phyloP scores from a whole-genome alignment of 768 basidiomycete genomes.

The Pisolithus sp. region DNA sequence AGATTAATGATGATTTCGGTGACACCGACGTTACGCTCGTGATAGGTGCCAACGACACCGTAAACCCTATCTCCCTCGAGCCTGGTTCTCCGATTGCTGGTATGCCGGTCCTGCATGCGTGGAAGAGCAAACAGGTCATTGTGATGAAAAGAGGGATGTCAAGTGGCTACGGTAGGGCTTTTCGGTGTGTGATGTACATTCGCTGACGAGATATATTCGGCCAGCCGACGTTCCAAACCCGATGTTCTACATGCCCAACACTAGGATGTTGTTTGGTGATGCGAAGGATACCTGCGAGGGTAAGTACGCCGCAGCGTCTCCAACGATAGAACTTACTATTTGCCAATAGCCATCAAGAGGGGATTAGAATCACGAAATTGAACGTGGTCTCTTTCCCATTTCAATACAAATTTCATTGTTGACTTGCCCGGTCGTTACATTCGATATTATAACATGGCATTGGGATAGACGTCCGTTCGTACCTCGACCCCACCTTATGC shows the following conservation, averaged over 20 bases:
- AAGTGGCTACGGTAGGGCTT: slow-evolving; percentile 68
- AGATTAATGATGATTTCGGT: slow-evolving; percentile 87
- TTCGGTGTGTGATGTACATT: background rate
- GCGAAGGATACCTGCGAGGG: slow-evolving; percentile 89
- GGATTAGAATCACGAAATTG: slow-evolving; percentile 40
- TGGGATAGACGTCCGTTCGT: background rate
- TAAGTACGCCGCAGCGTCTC: slow-evolving; percentile 21
- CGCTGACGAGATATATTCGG: background rate
- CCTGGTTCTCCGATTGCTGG: slow-evolving; percentile 84
- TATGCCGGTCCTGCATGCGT: slow-evolving; percentile 88
- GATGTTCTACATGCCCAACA: slow-evolving; percentile 88
- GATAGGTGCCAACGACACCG: slow-evolving; percentile 89
- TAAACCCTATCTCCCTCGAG: slow-evolving; percentile 86
- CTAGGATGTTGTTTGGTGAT: slow-evolving; percentile 90
- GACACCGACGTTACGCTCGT: slow-evolving; percentile 88
- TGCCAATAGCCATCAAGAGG: slow-evolving; percentile 47
- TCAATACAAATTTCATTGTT: background rate
- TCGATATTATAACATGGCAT: background rate
- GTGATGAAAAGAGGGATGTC: slow-evolving; percentile 93
- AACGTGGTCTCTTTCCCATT: background rate
- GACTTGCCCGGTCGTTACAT: background rate
- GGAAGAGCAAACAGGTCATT: slow-evolving; percentile 89
- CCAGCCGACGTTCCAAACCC: slow-evolving; percentile 88
- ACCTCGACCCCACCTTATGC: background rate
- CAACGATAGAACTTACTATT: background rate